Evolutionary conservation across 2,329 filamentous ascomycete species (phyloP).

Genomic region (Aspergillus viridinutans): DNA sequence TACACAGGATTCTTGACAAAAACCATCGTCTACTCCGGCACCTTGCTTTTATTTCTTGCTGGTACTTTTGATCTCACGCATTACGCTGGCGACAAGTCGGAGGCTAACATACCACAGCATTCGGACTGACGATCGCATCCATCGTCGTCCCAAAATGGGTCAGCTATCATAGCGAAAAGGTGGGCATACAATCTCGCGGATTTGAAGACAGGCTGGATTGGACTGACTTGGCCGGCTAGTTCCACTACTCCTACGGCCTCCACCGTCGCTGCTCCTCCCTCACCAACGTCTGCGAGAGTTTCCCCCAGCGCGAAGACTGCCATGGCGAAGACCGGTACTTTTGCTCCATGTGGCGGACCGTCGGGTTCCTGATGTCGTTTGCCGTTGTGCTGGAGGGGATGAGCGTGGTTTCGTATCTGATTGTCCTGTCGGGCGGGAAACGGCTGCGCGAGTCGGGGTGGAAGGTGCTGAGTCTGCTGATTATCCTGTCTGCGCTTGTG

Average conservation of each 20-base stretch:
- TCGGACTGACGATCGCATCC: constrained; percentile 42
- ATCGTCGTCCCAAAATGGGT: constrained; percentile 48
- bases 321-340: constrained; percentile 66
- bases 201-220: background rate
- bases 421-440: constrained; percentile 74
- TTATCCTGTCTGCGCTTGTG: constrained; percentile 62
- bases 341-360: constrained; percentile 86
- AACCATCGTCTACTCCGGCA: constrained; percentile 44
- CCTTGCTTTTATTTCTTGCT: constrained; percentile 43
- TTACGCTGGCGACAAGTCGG: background rate
- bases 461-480: constrained; percentile 66
- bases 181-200: constrained; percentile 15
- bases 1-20: constrained; percentile 48
- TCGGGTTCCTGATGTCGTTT: constrained; percentile 84
- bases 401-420: constrained; percentile 71
- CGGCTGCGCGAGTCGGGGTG: constrained; percentile 77
- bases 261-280: constrained; percentile 74
- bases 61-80: constrained; percentile 28
- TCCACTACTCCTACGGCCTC: constrained; percentile 68
- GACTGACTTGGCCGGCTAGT: constrained; percentile 37
- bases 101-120: constrained; percentile 27
- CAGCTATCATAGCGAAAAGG: constrained; percentile 44
- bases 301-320: constrained; percentile 67
- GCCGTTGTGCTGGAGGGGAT: constrained; percentile 77
- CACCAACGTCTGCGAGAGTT: constrained; percentile 51